phyloP scores from a whole-genome alignment of 2,329 filamentous ascomycete species.

The Fusarium heterosporum region DNA sequence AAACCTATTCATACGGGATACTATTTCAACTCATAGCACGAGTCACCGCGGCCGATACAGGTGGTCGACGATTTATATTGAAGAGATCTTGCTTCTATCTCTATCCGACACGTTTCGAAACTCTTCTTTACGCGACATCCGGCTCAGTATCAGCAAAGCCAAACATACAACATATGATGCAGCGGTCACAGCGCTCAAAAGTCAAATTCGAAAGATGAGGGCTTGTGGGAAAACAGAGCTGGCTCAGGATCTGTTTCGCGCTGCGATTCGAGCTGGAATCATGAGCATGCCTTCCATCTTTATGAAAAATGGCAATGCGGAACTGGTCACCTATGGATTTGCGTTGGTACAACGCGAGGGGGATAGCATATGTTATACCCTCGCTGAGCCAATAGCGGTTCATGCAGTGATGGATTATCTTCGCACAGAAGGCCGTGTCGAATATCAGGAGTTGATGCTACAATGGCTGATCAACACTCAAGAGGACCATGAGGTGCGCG shows the following conservation, averaged over 20 bases:
- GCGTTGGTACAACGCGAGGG: neutral
- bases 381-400: neutral
- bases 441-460: neutral
- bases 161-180: neutral
- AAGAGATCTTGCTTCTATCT: neutral
- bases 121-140: neutral
- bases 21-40: neutral
- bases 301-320: neutral
- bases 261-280: neutral
- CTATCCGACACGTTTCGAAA: rapidly evolving
- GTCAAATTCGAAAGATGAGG: neutral
- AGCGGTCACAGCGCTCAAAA: neutral
- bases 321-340: neutral
- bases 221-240: neutral
- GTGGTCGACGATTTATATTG: neutral
- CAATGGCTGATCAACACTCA: neutral
- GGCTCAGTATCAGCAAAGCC: neutral
- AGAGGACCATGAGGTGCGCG: neutral
- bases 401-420: neutral
- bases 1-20: neutral
- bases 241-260: neutral
- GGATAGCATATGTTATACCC: neutral
- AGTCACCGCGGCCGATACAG: neutral
- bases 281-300: neutral
- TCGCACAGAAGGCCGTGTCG: neutral